Evolutionary conservation across 352 stramenopile genomes (phyloP), one percentile per base, ranked within the genome.

Genomic region (Aphanomyces astaci): DNA sequence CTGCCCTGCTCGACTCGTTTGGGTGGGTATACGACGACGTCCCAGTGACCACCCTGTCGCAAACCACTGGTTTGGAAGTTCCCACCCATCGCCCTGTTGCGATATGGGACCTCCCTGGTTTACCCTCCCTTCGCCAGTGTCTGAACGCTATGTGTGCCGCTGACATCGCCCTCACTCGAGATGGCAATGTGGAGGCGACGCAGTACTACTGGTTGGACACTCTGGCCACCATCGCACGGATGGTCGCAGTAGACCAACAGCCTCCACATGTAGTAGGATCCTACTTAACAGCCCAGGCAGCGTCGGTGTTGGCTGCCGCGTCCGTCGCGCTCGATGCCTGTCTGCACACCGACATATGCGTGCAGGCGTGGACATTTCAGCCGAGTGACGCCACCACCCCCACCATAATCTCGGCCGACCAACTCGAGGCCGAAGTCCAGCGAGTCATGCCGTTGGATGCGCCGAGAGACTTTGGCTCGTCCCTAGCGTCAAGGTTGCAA

Each of bases 281-380:
- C 5, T 59, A 59, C 30, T 25, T 59, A 5, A n/a, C 30, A 32
- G n/a, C n/a, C 30, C 51, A 59, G 5, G 51, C 30, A 25, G 19
- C 30, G 7, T 15, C 51, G 0, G 17, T 59, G 25, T 11, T 59
- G 4, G 17, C 24, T 15, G 5, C 33, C 7, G 51, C 51, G 11
- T 59, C 51, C 13, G 4, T 5, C 25, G 22, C 51, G 11, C 30
- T 59, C 13, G n/a, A 39, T 4, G 7, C 51, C 7, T 33, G 32
- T 36, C 5, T 7, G 7, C 19, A 54, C 15, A 56, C 49, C 33
- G 22, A 56, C 11, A 64, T 3, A 64, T 64, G 36, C 28, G 56
- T 53, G 13, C 27, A n/a, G n/a, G 56, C 57, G 5, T 64, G 56
- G 56, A 64, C 57, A 32, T 64, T 64, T 25, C 57, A 64, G n/a